Evolutionary conservation across 2,329 filamentous ascomycete genomes (phyloP), one percentile per base, ranked within the genome.

Genomic region (Neofusicoccum ribis): DNA sequence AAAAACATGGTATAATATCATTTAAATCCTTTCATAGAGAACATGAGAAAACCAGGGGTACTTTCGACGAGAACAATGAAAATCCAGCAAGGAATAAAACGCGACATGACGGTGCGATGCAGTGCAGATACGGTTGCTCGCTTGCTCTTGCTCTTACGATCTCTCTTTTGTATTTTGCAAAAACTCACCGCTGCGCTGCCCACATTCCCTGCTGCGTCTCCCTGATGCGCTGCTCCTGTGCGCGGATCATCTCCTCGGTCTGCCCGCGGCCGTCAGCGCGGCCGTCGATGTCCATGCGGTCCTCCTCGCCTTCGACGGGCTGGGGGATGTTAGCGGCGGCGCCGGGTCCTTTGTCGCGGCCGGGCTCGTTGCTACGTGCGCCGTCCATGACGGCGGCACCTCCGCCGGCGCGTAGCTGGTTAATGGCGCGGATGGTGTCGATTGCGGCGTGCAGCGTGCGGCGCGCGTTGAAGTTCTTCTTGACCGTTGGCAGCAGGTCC

Each of bases 381-480:
- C 86, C 86, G 65, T 89, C 86, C 85, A 87, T 86, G 82, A 88
- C 86, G 52, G 85, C 79, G 11, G 76, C 72, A 3, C 84, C 84
- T 36, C 85, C 84, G 34, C 86, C 86, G 46, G 88, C 86, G 67
- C 87, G 80, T 14, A 89, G 77, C 74, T 89, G 88, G 72, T 89
- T 89, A 74, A 89, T 89, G 2, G 87, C 87, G 27, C 87, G 82
- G 37, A 89, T 88, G 0, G 87, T 89, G 73, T 89, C 87, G 70
- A 89, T 89, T 15, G 87, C 87, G 65, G 87, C 88, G 75, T 89
- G 87, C 41, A 89, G 78, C 12, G 87, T 89, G 47, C 87, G 79
- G 2, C 87, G 78, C 1, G 87, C 87, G 68, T 89, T 89, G 81
- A 89, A 89, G 73, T 89, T 89, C 82, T 89, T 89, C 82, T 89